Evolutionary conservation across 1,139 yeast genomes (phyloP), one percentile per base, ranked within the genome.

Genomic region (Geotrichum aggregatum): DNA sequence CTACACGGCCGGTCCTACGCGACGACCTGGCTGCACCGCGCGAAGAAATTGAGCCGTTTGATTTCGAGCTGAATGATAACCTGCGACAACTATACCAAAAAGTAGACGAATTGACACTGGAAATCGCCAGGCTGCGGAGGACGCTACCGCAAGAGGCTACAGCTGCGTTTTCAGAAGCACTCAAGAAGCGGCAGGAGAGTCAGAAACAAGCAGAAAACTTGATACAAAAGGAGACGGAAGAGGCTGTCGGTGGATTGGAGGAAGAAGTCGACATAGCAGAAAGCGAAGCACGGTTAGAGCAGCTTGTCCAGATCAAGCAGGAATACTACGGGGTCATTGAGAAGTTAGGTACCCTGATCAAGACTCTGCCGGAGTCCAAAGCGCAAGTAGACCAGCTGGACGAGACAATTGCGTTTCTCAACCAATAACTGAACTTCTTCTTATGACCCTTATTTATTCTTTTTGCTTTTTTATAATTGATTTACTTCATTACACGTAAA

Each of bases 1-100:
- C 49, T 11, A 44, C 49, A 31, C 48, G 52, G 13, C 44, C 49
- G 2, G 46, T 28, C 26, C 16, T 52, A 26, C 36, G 40, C 4
- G 50, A 46, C 38, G 46, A 50, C 30, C 34, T 50, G 10, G 50
- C 44, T 3, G 50, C 47, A 3, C 50, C 48, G 14, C 26, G 24
- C 19, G 54, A 52, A 24, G 63, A 59, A 19, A 74, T 78, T 13
- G 87, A 80, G 61, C 84, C 86, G 1, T 79, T 80, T 64, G 85
- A 83, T 63, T 66, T 73, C 40, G 80, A 74, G 11, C 66, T 82
- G 49, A 78, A 80, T 61, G 74, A 73, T 49, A 62, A 71, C 54
- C 70, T 83, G 39, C 69, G 85, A 38, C 68, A 69, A 26, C 61
- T 80, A 31, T 71, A 80, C 54, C 71, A 71, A 28, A 67, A 71